Conservation (phyloP, 495 filamentous ascomycete species). For the Pyrenopolyporus hunteri region DNA sequence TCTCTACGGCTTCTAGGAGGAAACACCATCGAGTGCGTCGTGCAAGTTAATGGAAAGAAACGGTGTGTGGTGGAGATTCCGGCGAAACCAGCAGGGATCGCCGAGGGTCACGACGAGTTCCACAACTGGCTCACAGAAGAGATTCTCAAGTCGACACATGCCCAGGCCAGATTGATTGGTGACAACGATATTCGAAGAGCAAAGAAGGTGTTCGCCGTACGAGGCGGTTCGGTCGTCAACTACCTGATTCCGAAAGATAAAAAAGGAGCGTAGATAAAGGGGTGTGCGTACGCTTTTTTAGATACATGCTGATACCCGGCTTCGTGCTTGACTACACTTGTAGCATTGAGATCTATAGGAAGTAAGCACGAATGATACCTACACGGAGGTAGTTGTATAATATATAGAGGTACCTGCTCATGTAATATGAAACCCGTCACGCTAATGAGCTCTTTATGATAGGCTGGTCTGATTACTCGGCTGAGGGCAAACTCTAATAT, state of each 20-base stretch:
- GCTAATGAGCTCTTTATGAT: too few relatives aligned
- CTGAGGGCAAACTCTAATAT: too few relatives aligned
- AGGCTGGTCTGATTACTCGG: too few relatives aligned
- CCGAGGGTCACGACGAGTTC: constrained; percentile 37
- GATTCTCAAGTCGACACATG: constrained; percentile 46
- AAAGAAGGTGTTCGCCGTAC: constrained; percentile 58
- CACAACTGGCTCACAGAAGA: constrained; percentile 64
- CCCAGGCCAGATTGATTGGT: constrained; percentile 57
- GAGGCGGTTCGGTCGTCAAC: constrained; percentile 61
- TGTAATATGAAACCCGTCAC: too few relatives aligned
- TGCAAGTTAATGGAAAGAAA: constrained; percentile 79
- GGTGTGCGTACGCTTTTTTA: neutral
- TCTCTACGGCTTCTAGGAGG: constrained; percentile 49
- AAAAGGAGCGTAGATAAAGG: constrained; percentile 28
- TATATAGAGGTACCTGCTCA: too few relatives aligned
- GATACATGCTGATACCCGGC: constrained; percentile 29
- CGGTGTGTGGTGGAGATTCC: constrained; percentile 67
- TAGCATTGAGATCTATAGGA: neutral
- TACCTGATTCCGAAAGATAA: constrained; percentile 55
- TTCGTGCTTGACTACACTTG: constrained; percentile 14
- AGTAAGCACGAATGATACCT: neutral
- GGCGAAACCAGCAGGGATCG: constrained; percentile 41
- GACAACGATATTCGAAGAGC: constrained; percentile 48
- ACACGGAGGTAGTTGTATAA: too few relatives aligned
- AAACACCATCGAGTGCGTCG: constrained; percentile 57